Conservation (phyloP, 345 rosid species). For the Populus simonii region DNA sequence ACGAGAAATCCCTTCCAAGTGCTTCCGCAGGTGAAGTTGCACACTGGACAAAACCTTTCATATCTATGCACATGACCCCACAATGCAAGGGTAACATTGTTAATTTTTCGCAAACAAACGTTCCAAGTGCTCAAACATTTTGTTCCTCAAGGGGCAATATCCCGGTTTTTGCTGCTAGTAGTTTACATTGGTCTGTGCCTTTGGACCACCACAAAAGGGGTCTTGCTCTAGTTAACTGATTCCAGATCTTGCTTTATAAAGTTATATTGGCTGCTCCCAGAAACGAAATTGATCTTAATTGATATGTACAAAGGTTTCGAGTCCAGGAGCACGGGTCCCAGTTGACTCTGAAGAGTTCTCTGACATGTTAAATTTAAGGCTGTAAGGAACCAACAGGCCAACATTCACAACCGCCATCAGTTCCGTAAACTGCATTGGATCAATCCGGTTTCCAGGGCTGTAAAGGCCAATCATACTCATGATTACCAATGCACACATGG, state of each 20-base stretch:
- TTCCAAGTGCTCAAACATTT: constrained; percentile 76
- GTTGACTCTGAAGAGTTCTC: constrained; percentile 82
- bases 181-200: constrained; percentile 99
- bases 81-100: constrained; percentile 71
- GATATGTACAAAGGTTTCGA: constrained; percentile 76
- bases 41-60: constrained; percentile 86
- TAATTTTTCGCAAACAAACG: constrained; percentile 56
- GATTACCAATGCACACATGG: constrained; percentile 94
- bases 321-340: constrained; percentile 62
- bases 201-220: constrained; percentile 75
- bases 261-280: constrained; percentile 65
- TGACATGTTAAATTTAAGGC: constrained; percentile 85
- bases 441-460: constrained; percentile 96
- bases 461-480: constrained; percentile 86
- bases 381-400: constrained; percentile 65
- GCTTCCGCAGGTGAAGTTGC: constrained; percentile 67
- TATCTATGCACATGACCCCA: constrained; percentile 98
- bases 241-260: constrained; percentile 74
- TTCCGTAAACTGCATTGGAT: constrained; percentile 52
- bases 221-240: constrained; percentile 67
- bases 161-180: constrained; percentile 57
- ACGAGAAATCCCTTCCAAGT: constrained; percentile 65
- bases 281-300: constrained; percentile 80
- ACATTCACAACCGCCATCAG: constrained; percentile 92
- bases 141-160: constrained; percentile 46